Evolutionary conservation across 2,329 filamentous ascomycete species (phyloP), one percentile per base, ranked within the genome.

Genomic region (Rhynchosporium agropyri): DNA sequence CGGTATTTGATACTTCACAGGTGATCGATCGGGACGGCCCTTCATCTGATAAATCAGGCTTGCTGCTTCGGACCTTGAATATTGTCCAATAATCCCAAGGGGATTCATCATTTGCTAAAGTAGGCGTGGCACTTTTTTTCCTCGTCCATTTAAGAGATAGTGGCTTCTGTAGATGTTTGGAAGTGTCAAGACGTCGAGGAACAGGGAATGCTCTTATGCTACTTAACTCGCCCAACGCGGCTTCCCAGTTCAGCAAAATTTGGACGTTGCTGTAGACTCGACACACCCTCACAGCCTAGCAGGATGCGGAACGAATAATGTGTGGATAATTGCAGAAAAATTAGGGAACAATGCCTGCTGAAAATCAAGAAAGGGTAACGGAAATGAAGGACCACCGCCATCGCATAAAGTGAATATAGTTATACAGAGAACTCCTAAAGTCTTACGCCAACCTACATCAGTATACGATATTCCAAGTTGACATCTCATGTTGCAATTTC

Each of bases 401-500:
- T 15, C 8, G n/a, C 9, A 20, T 3, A 8, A 26, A 28, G 26
- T 46, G 43, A 26, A 46, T 2, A 20, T 8, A 46, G 0, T 46
- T 46, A 20, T 28, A 46, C n/a, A 46, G 43, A 26, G 4, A 46
- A 2, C 9, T 6, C 15, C 7, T 8, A 28, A 26, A 6, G 3
- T 8, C 8, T 20, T 46, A 20, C 7, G 43, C n/a, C n/a, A 26
- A 46, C 2, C 43, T 26, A 26, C n/a, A 26, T 20, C 15, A 26
- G 20, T n/a, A 46, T 46, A 46, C 20, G 20, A 46, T 46, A 7
- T 61, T 56, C 63, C 62, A 65, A 13, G 31, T 26, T 40, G 60
- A 42, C 33, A 64, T 68, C 60, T 67, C 62, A 15, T 51, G 53
- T 45, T 63, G 29, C 1, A 65, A 53, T 56, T 63, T 83, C 66